Evolutionary conservation across 2,329 filamentous ascomycete species (phyloP).

Genomic region (Aspergillaceae sp.): DNA sequence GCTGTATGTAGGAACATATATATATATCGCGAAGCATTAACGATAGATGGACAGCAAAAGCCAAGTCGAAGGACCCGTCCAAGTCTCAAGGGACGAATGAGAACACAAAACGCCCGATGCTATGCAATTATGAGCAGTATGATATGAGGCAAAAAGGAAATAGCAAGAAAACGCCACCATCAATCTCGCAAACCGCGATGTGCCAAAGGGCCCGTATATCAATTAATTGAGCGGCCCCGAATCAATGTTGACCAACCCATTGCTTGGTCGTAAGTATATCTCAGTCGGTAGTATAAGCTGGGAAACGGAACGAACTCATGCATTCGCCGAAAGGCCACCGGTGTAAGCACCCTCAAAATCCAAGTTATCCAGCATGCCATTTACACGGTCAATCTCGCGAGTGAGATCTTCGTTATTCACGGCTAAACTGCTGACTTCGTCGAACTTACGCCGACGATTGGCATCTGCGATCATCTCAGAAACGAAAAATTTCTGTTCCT

Average conservation of each 20-base stretch:
- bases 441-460: conserved; percentile 67
- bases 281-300: too few species aligned
- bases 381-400: conserved; percentile 62
- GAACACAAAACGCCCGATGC: conserved; percentile 17
- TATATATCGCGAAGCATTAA: too few species aligned
- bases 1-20: too few species aligned
- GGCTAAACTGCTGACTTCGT: conserved; percentile 72
- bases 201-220: too few species aligned
- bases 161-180: conserved; percentile 6
- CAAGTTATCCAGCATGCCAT: conserved; percentile 55
- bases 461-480: conserved; percentile 75
- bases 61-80: background rate
- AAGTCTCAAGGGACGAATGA: background rate
- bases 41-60: too few species aligned
- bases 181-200: too few species aligned
- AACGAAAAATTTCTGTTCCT: conserved; percentile 87
- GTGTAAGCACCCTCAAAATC: conserved; percentile 52
- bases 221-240: too few species aligned
- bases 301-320: conserved; percentile 3
- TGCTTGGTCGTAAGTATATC: too few species aligned
- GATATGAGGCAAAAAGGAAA: conserved; percentile 1
- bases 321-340: conserved; percentile 8
- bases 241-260: too few species aligned
- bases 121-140: conserved; percentile 16
- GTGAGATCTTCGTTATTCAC: conserved; percentile 76